Evolutionary conservation across 164 flowering plant species (phyloP), one percentile per base, ranked within the genome.

Genomic region (Cinnamomum chago): DNA sequence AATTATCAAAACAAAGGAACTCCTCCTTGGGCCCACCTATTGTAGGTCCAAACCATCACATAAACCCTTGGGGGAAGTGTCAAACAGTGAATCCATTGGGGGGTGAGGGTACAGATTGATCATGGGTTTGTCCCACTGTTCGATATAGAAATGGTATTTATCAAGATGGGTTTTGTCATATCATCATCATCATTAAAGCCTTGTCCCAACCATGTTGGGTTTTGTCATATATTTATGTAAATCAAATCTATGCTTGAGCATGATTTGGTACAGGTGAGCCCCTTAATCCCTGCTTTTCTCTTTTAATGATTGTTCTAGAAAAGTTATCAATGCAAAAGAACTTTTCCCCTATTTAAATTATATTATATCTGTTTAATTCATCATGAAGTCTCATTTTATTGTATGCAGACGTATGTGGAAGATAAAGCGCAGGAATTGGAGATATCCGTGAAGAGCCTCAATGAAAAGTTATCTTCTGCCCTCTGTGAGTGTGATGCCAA

Each of bases 391-490:
- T 55, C 20, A 14, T 55, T 15, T 55, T 17, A 15, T 55, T 18
- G 17, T 3, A 55, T 55, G 60, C 60, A 82, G 76, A 73, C 28
- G 23, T 50, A 62, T 79, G 77, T 73, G 55, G 75, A 55, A 28
- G 84, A 85, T 5, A 84, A 77, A 70, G 85, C 71, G 76, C 62
- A 33, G 7, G 86, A 79, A 47, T 64, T 81, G 60, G 80, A 82
- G 77, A 77, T 64, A 73, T 77, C 84, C n/a, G 65, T 70, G 76
- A 81, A 81, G 70, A 58, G 67, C 71, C 82, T 91, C 25, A 86
- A 84, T 70, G 90, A 91, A 77, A 92, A 86, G 77, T 90, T 90
- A 73, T 79, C 88, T 72, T 85, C 81, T 70, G 88, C 85, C 24
- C 79, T 86, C 24, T 50, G 84, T 13, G 90, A 92, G 62, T 84